These are phyloP conservation scores for Moesziomyces aphidis DNA, from an alignment of 1,284 basidiomycete genomes.

Conservation along the genomic window DNA sequence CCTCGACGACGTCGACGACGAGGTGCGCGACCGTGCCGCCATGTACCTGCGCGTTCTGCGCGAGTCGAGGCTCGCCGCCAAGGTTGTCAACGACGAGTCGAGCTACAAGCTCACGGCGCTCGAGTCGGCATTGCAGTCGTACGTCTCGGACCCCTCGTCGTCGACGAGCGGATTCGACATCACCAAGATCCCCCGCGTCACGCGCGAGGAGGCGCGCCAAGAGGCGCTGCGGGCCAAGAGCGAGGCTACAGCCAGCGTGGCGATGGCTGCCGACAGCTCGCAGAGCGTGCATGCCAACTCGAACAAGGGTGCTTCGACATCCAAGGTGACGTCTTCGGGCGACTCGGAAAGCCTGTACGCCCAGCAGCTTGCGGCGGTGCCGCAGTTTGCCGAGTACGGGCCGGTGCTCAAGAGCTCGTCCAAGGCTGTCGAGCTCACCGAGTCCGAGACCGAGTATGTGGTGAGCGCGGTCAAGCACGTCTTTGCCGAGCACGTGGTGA, in stretches of 20 bases:
- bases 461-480: conserved; percentile 97
- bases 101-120: conserved; percentile 62
- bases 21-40: conserved; percentile 96
- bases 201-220: conserved; percentile 57
- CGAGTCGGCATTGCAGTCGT: conserved; percentile 57
- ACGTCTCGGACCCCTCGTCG: conserved; percentile 55
- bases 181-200: conserved; percentile 55
- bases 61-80: conserved; percentile 82
- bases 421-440: conserved; percentile 86
- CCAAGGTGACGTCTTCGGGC: conserved; percentile 21
- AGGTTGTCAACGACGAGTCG: conserved; percentile 89
- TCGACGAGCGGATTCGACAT: conserved; percentile 58
- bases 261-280: conserved; percentile 61
- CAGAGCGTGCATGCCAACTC: conserved; percentile 43
- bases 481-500: conserved; percentile 91
- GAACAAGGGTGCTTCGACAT: conserved; percentile 47
- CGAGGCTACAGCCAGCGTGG: conserved; percentile 60
- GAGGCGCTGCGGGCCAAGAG: conserved; percentile 62
- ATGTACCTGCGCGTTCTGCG: conserved; percentile 83
- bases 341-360: conserved; percentile 75
- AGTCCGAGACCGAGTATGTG: conserved; percentile 97
- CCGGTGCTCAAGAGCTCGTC: conserved; percentile 86
- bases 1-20: conserved; percentile 97
- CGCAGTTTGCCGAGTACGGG: conserved; percentile 88
- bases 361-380: conserved; percentile 84